Conservation (phyloP, 352 stramenopile genomes). For the Pythium coloratum region DNA sequence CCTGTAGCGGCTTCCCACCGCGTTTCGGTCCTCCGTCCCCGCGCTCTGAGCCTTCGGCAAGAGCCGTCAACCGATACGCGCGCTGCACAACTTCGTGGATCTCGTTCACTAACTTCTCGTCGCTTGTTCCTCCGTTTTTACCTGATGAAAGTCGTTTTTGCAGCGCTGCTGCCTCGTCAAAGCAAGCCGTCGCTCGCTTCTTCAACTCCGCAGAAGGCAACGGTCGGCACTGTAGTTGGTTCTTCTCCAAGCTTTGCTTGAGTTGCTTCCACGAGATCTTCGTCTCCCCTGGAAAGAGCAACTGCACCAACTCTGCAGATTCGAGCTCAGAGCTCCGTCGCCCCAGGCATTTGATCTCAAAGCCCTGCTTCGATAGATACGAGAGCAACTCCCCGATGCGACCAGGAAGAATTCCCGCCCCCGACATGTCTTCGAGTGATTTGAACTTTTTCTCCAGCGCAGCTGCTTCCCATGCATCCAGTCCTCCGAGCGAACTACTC, state of each 20-base stretch:
- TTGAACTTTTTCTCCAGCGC: slow-evolving; percentile 54
- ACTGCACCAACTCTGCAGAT: not conserved
- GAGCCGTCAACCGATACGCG: slow-evolving; percentile 24
- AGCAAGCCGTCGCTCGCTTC: slow-evolving; percentile 22
- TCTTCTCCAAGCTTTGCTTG: slow-evolving; percentile 9
- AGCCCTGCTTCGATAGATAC: slow-evolving; percentile 24
- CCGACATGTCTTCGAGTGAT: slow-evolving; percentile 35
- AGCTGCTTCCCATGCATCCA: slow-evolving; percentile 57
- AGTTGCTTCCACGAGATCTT: slow-evolving; percentile 18
- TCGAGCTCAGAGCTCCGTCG: not conserved
- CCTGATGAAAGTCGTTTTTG: slow-evolving; percentile 18
- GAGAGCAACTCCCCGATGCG: not conserved
- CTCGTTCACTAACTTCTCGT: slow-evolving; percentile 13
- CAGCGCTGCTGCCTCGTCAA: slow-evolving; percentile 16
- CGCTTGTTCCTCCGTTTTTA: not conserved
- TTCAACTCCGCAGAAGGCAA: slow-evolving; percentile 14
- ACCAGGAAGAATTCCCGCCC: slow-evolving; percentile 7
- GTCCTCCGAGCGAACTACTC: slow-evolving; percentile 4
- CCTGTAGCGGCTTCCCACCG: not conserved
- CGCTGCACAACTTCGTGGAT: slow-evolving; percentile 20
- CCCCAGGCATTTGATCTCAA: not conserved
- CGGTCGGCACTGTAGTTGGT: slow-evolving; percentile 16
- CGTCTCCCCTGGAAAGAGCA: not conserved
- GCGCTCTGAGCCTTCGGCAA: slow-evolving; percentile 11
- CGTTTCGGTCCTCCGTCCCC: not conserved